A percentile compares a stretch with the other conserved stretches of the same genome.
Evolutionary conservation across 2,329 filamentous ascomycete genomes (phyloP).

Genomic region (Fusarium nurragi): DNA sequence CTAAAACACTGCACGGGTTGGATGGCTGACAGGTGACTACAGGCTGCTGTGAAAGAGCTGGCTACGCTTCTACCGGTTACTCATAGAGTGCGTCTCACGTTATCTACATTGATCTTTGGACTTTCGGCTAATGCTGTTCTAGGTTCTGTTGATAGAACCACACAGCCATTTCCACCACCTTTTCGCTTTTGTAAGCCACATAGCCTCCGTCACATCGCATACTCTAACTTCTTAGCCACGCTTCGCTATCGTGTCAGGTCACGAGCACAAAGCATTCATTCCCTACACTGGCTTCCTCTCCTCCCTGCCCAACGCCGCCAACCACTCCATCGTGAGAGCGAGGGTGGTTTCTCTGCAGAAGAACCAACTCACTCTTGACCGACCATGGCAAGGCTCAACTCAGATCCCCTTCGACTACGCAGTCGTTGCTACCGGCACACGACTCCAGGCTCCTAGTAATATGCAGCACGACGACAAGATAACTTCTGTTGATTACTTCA

Average conservation of each 20-base stretch:
- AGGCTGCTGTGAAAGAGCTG: slow-evolving; percentile 42
- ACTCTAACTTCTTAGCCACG: slow-evolving; percentile 48
- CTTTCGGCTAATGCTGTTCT: neutral
- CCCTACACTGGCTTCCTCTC: slow-evolving; percentile 52
- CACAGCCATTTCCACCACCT: slow-evolving; percentile 62
- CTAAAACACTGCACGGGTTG: neutral
- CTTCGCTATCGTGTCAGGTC: slow-evolving; percentile 54
- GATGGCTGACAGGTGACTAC: neutral
- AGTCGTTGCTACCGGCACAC: slow-evolving; percentile 37
- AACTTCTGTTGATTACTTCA: slow-evolving; percentile 38
- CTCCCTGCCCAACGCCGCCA: slow-evolving; percentile 25
- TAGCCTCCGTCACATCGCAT: accelerated
- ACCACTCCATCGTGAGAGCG: slow-evolving; percentile 34
- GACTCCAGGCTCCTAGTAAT: slow-evolving; percentile 36
- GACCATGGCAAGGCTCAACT: slow-evolving; percentile 39
- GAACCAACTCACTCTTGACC: slow-evolving; percentile 36
- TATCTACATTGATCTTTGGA: accelerated
- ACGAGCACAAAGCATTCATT: slow-evolving; percentile 60
- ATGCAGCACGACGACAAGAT: slow-evolving; percentile 41
- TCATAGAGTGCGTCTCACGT: slow-evolving; percentile 24
- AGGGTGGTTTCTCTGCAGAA: slow-evolving; percentile 27
- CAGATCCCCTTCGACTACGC: slow-evolving; percentile 40
- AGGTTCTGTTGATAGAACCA: slow-evolving; percentile 59
- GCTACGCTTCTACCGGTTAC: slow-evolving; percentile 34
- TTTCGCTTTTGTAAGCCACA: slow-evolving; percentile 52